Evolutionary conservation across 495 filamentous ascomycete genomes (phyloP).

Genomic region (Parachaetomium inaequale): DNA sequence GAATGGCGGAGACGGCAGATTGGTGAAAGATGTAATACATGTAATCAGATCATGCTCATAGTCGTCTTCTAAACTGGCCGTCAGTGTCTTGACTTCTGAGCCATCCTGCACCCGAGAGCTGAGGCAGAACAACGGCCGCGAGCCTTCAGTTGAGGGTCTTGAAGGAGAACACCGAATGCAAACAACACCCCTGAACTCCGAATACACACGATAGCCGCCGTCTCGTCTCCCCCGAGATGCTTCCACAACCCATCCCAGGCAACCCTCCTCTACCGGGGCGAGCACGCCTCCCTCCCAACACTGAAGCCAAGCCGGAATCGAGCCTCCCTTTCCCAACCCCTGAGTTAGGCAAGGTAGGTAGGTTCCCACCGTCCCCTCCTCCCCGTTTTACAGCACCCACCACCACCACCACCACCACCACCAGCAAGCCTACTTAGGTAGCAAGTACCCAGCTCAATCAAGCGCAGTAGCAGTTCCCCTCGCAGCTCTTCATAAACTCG

Average conservation of each 20-base stretch:
- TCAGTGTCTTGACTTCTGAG: neutral
- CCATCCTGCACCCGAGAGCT: neutral
- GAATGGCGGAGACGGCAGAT: neutral
- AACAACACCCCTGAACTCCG: neutral
- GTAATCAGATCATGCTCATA: neutral
- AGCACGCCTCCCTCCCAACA: neutral
- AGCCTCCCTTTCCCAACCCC: neutral
- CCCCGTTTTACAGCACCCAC: no score
- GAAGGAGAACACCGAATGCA: neutral
- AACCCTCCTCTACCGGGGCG: no score
- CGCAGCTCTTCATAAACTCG: slow-evolving; percentile 22
- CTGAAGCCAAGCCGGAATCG: no score
- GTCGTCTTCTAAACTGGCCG: neutral
- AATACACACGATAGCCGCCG: neutral
- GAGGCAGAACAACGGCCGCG: neutral
- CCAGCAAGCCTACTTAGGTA: no score
- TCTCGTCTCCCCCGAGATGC: neutral
- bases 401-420: no score
- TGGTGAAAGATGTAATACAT: neutral
- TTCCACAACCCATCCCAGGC: neutral
- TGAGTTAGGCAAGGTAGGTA: no score
- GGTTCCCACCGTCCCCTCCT: no score
- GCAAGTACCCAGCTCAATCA: neutral
- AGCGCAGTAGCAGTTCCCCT: slow-evolving; percentile 17
- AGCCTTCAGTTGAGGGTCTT: neutral